A percentile compares a stretch with the other conserved stretches of the same genome.
These are phyloP conservation scores for Pittosporum tobira DNA, from an alignment of 129 eudicot species.

Conservation along the genomic window DNA sequence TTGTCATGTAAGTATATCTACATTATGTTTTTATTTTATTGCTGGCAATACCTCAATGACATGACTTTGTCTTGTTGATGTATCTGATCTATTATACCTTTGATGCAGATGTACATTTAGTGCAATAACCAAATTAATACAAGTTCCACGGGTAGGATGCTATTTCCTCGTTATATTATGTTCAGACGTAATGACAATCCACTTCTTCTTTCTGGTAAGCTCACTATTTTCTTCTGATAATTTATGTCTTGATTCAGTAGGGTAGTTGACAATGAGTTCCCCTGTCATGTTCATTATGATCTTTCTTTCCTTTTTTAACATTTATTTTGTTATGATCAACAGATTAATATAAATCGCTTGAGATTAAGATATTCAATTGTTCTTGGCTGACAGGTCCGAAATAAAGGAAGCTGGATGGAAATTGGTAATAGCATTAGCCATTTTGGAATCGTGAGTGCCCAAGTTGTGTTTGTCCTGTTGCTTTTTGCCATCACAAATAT, in stretches of 20 bases:
- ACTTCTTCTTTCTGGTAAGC: conserved; percentile 92
- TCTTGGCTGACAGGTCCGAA: conserved; percentile 49
- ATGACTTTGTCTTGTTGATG: background rate
- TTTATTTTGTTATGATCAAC: background rate
- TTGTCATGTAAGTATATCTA: conserved; percentile 77
- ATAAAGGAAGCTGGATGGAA: conserved; percentile 99
- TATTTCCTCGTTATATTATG: conserved; percentile 83
- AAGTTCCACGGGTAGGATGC: conserved; percentile 82
- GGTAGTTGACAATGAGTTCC: background rate
- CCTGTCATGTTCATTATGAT: too few species aligned
- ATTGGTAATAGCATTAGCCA: conserved; percentile 98
- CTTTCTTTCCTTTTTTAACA: background rate
- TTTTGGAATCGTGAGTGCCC: conserved; percentile 98
- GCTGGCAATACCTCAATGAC: background rate
- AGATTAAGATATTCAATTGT: background rate
- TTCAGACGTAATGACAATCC: conserved; percentile 96
- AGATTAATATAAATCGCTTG: background rate
- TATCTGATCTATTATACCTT: background rate
- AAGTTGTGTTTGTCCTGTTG: conserved; percentile 85
- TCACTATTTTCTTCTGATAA: conserved; percentile 4
- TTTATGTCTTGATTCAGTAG: background rate
- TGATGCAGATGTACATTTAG: conserved; percentile 88
- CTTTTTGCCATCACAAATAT: conserved; percentile 79
- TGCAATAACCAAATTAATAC: conserved; percentile 70
- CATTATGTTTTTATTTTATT: background rate